A percentile compares a stretch with the other conserved stretches of the same genome.
Conservation (phyloP, 495 filamentous ascomycete genomes). For the Thozetella sp. region DNA sequence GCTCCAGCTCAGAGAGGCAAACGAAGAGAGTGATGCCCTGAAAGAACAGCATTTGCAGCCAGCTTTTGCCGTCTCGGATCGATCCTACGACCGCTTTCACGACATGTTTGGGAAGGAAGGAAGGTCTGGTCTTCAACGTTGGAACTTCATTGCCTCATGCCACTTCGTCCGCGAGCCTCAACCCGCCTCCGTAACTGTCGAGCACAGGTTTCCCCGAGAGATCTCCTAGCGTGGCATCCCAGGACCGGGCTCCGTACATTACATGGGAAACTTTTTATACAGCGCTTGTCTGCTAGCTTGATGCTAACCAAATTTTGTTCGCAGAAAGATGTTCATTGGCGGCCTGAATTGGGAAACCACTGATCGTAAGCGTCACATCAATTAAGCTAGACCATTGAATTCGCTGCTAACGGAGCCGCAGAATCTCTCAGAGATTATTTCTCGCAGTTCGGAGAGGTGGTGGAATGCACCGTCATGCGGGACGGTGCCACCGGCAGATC, state of each 20-base stretch:
- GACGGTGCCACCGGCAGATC: constrained; percentile 93
- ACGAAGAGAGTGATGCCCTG: too few species aligned
- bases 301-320: constrained; percentile 32
- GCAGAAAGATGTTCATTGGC: constrained; percentile 99
- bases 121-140: not conserved
- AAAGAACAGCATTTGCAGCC: not conserved
- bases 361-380: constrained; percentile 70
- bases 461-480: constrained; percentile 98
- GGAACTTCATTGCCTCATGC: not conserved
- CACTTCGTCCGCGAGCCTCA: not conserved
- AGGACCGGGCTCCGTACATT: too few species aligned
- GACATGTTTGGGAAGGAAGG: not conserved
- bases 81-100: not conserved
- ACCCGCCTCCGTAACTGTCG: too few species aligned
- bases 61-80: not conserved
- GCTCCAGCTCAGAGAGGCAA: too few species aligned
- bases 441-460: constrained; percentile 95
- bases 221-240: too few species aligned
- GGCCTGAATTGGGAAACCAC: constrained; percentile 99
- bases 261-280: not conserved
- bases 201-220: too few species aligned
- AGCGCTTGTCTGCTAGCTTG: not conserved
- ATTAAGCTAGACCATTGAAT: too few species aligned
- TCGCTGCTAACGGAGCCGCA: constrained; percentile 33
- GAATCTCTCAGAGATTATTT: constrained; percentile 99